Base-by-base conservation (phyloP, 148 eudicot species). In the Cornus kousa region DNA sequence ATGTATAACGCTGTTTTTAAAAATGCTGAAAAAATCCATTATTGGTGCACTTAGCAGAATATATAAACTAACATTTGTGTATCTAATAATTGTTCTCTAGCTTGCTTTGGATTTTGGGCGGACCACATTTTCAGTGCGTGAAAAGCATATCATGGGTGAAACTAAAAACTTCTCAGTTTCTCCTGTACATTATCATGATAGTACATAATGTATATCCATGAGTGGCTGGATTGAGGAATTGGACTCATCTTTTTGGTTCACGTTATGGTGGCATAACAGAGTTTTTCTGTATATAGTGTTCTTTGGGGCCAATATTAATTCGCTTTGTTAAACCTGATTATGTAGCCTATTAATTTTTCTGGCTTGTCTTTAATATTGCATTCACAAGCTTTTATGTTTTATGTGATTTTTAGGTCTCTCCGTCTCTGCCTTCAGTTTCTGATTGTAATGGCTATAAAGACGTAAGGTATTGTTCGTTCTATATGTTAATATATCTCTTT, bases 381-480 rank as follows among this genome's bases (percentile, higher is more conserved):
- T 76, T 46, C 28, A 17, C 3, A 9, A 48, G 17, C 64, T 46
- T 14, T 55, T 68, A 68, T 46, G 32, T 77, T 22, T 71, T 50
- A 14, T 35, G 37, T 35, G 37, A 70, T 64, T 46, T 74, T 17
- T 57, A 89, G 91, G 85, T 67, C 73, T 81, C 75, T 64, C 50
- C 84, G 40, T 79, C 85, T 48, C 81, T 82, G 28, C 71, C 77
- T 80, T 67, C 84, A 65, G 39, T 79, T 37, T 71, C 88, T 32
- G 91, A 86, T 48, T 73, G 74, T 59, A 87, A 86, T 71, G 83
- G 82, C 24, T 76, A 79, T 32, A 88, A 84, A 81, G 89, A 86
- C 28, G 31, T 57, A 57, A 81, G 87, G 93, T 90, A 78, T 72
- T 67, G 71, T 31, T 81, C 70, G 57, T n/a, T 72, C n/a, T 33